A percentile compares a stretch with the other conserved stretches of the same genome.
Conservation (phyloP, 495 filamentous ascomycete genomes). For the Friedmanniomyces endolithicus region DNA sequence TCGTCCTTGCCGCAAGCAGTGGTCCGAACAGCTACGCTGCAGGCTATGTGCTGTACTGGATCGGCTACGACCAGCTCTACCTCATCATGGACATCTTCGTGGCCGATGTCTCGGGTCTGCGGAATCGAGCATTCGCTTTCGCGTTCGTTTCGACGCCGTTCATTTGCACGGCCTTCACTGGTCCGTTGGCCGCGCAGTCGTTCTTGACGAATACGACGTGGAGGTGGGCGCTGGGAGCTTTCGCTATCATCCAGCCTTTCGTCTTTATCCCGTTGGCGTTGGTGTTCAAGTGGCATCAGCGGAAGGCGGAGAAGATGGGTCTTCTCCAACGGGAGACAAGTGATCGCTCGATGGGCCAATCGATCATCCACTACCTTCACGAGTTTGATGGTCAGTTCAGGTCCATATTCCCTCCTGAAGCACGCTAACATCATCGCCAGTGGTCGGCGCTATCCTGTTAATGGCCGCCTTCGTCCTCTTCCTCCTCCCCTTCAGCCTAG, state of each 20-base stretch:
- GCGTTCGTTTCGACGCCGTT: conserved; percentile 46
- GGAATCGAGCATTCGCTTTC: conserved; percentile 53
- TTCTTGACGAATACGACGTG: conserved; percentile 35
- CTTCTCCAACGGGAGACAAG: conserved; percentile 15
- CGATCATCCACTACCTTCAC: conserved; percentile 14
- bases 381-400: conserved; percentile 20
- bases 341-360: conserved; percentile 11
- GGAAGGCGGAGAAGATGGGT: conserved; percentile 36
- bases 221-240: conserved; percentile 48
- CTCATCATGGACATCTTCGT: conserved; percentile 59
- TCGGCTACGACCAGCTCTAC: conserved; percentile 48
- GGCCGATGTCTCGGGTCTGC: conserved; percentile 53
- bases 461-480: conserved; percentile 14
- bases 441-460: conserved; percentile 16
- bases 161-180: conserved; percentile 52
- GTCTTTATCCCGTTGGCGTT: conserved; percentile 45
- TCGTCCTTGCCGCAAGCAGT: conserved; percentile 43
- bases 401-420: not conserved
- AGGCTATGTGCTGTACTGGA: conserved; percentile 54
- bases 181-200: conserved; percentile 41
- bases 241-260: conserved; percentile 43
- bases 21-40: conserved; percentile 53
- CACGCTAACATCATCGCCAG: conserved; percentile 5
- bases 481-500: conserved; percentile 18
- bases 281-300: conserved; percentile 41